phyloP scores from a whole-genome alignment of 1,284 basidiomycete genomes.

The Mycosarcoma mackinlayi region DNA sequence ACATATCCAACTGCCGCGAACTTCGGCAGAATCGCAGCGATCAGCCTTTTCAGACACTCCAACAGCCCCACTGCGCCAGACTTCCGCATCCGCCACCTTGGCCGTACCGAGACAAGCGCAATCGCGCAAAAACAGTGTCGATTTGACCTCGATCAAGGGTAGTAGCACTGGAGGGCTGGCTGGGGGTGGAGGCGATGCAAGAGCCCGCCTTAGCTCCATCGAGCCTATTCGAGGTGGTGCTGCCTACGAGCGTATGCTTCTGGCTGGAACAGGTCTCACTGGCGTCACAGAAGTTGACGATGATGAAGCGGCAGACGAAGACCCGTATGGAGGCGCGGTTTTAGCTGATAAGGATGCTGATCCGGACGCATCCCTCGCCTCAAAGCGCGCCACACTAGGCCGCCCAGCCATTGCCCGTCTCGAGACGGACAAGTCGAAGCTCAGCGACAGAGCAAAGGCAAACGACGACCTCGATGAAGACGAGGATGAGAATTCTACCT shows the following conservation, averaged over 20 bases:
- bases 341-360: constrained; percentile 27
- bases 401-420: constrained; percentile 34
- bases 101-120: constrained; percentile 20
- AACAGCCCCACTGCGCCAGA: not conserved
- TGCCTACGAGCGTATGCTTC: constrained; percentile 61
- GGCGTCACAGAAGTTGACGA: constrained; percentile 56
- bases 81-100: constrained; percentile 4
- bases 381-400: constrained; percentile 39
- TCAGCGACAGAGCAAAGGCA: constrained; percentile 3
- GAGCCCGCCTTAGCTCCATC: constrained; percentile 59
- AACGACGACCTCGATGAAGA: constrained; percentile 25
- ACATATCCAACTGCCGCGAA: constrained; percentile 22
- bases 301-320: constrained; percentile 44
- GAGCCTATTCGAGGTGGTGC: constrained; percentile 61
- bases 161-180: constrained; percentile 22
- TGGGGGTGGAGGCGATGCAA: constrained; percentile 47
- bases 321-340: constrained; percentile 53
- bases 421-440: constrained; percentile 19
- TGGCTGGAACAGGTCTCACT: constrained; percentile 56
- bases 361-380: constrained; percentile 17
- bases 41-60: constrained; percentile 11
- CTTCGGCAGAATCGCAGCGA: constrained; percentile 16
- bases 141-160: constrained; percentile 25
- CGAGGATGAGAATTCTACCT: constrained; percentile 61
- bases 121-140: constrained; percentile 32